Evolutionary conservation across 345 rosid species (phyloP), one percentile per base, ranked within the genome.

Genomic region (Eucalyptus erythrocorys): DNA sequence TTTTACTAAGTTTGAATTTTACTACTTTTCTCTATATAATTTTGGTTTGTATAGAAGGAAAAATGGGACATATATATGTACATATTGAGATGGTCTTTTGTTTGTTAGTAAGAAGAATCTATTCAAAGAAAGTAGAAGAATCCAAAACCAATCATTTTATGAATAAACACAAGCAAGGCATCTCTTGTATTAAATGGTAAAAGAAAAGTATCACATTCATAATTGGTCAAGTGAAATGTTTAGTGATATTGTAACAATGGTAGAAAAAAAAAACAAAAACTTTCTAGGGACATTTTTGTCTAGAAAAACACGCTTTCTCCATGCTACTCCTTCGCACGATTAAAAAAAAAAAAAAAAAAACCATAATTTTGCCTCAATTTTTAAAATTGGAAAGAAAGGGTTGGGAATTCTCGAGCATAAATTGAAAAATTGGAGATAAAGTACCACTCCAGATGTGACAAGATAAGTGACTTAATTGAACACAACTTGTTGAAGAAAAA

Each of bases 191-290:
- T 14, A 30, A 0, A 30, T 61, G 3, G 14, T n/a, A 61, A 2
- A 61, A 61, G 9, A 61, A 61, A 61, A 61, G 71, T 3, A 61
- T 61, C 17, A 0, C 68, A 12, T 59, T 15, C 24, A 51, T 51
- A 3, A 51, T 51, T 51, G 26, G 6, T 57, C 5, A 2, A 0
- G 30, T 57, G 30, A 57, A 57, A 57, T 57, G 30, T 24, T 57
- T 22, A 10, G 61, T 57, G 30, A 57, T 10, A 55, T 1, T 55
- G 10, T 8, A 4, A 24, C 30, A 2, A 57, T 1, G 13, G 57
- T 51, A 51, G 9, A 51, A 19, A 51, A 7, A n/a, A n/a, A 51
- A 19, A 7, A 0, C 4, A 0, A 0, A 51, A 51, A 51, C 10
- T 53, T 30, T 61, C 17, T 61, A 13, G 34, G 32, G 15, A 2